phyloP scores from a whole-genome alignment of 352 stramenopile species.

The Thalassiosira sp. region DNA sequence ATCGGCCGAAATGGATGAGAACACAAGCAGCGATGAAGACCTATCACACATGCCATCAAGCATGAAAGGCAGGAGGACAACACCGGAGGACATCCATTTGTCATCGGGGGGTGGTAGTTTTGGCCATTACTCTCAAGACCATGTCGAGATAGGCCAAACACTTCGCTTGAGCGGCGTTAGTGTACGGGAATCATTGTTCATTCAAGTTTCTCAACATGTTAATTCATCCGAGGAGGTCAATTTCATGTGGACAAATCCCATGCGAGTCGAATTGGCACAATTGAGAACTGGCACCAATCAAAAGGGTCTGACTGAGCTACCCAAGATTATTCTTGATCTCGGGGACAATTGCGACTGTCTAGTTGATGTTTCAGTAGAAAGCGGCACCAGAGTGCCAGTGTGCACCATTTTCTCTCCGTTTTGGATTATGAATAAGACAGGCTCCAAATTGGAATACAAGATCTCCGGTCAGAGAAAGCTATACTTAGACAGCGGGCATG shows the following conservation, averaged over 20 bases:
- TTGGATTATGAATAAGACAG: conserved; percentile 68
- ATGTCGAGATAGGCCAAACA: conserved; percentile 39
- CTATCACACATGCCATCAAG: conserved; percentile 28
- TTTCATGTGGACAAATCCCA: conserved; percentile 40
- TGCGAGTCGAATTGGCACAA: conserved; percentile 38
- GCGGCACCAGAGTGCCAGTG: conserved; percentile 35
- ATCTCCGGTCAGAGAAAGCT: conserved; percentile 7
- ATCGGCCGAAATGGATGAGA: conserved; percentile 6
- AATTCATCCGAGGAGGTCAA: not conserved
- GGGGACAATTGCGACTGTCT: conserved; percentile 45
- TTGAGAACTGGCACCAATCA: conserved; percentile 42
- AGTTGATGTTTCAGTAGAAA: conserved; percentile 49
- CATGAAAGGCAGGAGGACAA: conserved; percentile 28
- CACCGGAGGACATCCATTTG: conserved; percentile 34
- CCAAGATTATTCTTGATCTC: conserved; percentile 31
- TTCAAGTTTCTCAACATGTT: conserved; percentile 53
- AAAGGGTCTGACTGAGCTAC: conserved; percentile 20
- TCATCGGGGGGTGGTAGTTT: conserved; percentile 4
- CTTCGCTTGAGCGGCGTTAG: conserved; percentile 59
- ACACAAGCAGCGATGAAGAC: conserved; percentile 47
- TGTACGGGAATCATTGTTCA: conserved; percentile 46
- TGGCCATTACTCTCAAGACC: conserved; percentile 20
- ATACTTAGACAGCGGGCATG: conserved; percentile 45
- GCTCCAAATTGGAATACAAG: conserved; percentile 33
- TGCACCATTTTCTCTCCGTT: conserved; percentile 59